Percentiles rank a stretch among this genome's conserved stretches.
phyloP scores from a whole-genome alignment of 192 early-diverging fungal species.

The Gorgonomyces haynaldii region DNA sequence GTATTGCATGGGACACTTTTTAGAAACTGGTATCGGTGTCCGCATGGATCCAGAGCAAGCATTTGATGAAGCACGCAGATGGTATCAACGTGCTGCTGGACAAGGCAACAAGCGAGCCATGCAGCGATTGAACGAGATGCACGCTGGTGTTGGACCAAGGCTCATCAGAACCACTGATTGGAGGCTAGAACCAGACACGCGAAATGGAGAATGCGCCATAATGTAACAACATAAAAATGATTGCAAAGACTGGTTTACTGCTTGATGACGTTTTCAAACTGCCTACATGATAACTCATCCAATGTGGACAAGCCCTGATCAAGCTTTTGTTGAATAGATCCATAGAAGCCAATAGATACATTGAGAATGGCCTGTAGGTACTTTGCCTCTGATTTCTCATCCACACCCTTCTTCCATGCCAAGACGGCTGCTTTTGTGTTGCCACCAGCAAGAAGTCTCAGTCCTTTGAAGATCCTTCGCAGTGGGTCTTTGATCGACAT shows the following conservation, averaged over 20 bases:
- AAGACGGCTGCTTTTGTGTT: conserved; percentile 2
- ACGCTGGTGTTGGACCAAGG: background rate
- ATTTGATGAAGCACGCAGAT: conserved; percentile 65
- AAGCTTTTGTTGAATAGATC: too few species aligned
- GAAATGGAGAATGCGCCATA: conserved; percentile 4
- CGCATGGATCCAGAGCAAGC: conserved; percentile 55
- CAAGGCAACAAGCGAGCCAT: conserved; percentile 77
- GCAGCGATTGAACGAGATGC: conserved; percentile 67
- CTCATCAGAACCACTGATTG: background rate
- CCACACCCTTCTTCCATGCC: conserved; percentile 7
- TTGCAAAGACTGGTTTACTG: too few species aligned
- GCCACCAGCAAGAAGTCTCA: background rate
- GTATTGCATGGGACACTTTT: conserved; percentile 93
- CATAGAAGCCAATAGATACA: background rate
- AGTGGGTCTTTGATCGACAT: background rate
- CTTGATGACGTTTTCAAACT: too few species aligned
- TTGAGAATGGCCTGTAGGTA: conserved; percentile 1
- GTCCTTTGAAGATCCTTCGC: conserved; percentile 13
- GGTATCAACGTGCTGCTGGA: conserved; percentile 79
- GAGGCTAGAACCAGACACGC: conserved; percentile 1
- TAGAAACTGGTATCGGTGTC: conserved; percentile 82
- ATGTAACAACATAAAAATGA: conserved; percentile 4
- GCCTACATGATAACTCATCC: too few species aligned
- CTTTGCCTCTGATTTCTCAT: conserved; percentile 3
- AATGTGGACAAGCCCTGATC: too few species aligned